These are phyloP conservation scores for Cercis canadensis DNA, from an alignment of 306 rosid species.

Conservation along the genomic window DNA sequence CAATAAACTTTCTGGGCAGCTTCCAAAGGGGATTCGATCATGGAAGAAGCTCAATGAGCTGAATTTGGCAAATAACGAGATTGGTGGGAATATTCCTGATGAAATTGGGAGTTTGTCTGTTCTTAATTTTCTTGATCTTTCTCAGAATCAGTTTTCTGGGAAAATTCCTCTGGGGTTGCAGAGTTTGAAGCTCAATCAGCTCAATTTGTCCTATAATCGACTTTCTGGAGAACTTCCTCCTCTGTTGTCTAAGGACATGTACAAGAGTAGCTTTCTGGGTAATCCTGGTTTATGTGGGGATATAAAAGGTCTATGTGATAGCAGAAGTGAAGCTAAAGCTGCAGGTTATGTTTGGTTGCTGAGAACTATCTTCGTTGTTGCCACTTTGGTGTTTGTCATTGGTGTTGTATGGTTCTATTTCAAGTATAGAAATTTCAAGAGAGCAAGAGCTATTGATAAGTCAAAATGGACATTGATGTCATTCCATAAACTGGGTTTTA, in stretches of 20 bases:
- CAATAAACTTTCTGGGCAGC: constrained; percentile 69
- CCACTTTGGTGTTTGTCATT: constrained; percentile 57
- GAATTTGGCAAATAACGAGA: constrained; percentile 66
- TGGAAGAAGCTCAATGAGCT: constrained; percentile 78
- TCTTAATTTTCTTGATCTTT: constrained; percentile 87
- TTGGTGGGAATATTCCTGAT: constrained; percentile 72
- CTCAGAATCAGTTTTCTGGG: constrained; percentile 68
- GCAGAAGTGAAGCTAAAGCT: constrained; percentile 40
- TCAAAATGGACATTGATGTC: constrained; percentile 90
- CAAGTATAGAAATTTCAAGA: constrained; percentile 65
- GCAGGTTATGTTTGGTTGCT: constrained; percentile 65
- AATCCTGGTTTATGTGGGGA: constrained; percentile 82
- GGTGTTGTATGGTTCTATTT: constrained; percentile 79
- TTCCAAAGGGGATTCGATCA: constrained; percentile 51
- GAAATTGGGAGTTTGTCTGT: constrained; percentile 63
- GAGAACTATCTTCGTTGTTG: constrained; percentile 61
- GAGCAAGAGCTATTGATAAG: constrained; percentile 57
- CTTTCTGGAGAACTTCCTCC: constrained; percentile 81
- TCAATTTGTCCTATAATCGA: constrained; percentile 72
- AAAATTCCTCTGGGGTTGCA: constrained; percentile 66
- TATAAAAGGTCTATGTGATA: constrained; percentile 58
- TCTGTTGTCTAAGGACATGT: constrained; percentile 62
- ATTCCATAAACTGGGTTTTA: constrained; percentile 92
- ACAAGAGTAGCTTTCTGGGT: constrained; percentile 73
- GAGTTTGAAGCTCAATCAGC: constrained; percentile 76